Evolutionary conservation across 352 stramenopile species (phyloP).

Genomic region (Pythium phragmiticola): DNA sequence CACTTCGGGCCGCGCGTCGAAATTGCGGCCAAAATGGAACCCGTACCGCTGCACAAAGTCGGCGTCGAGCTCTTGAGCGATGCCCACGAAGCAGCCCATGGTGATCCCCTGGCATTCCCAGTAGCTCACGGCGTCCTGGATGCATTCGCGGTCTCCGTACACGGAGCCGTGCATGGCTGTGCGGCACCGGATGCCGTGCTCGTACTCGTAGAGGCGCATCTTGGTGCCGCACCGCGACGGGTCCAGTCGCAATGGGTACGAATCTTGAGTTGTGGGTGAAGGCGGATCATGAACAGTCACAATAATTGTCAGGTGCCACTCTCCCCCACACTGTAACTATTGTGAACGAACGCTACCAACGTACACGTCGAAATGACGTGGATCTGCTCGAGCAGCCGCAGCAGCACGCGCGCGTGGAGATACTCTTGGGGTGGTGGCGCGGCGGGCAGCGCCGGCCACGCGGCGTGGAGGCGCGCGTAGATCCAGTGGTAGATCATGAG

Average conservation of each 20-base stretch:
- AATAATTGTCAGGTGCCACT: neutral
- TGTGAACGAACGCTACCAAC: conserved; percentile 7
- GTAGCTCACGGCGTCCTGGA: conserved; percentile 47
- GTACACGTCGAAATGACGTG: conserved; percentile 52
- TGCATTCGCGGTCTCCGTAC: conserved; percentile 48
- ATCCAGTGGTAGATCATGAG: conserved; percentile 26
- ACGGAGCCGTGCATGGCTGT: conserved; percentile 35
- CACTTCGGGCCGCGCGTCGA: conserved; percentile 35
- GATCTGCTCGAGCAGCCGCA: conserved; percentile 48
- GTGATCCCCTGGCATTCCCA: conserved; percentile 67
- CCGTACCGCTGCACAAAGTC: conserved; percentile 41
- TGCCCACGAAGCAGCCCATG: conserved; percentile 57
- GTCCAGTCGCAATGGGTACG: conserved; percentile 55
- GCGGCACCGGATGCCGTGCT: conserved; percentile 35
- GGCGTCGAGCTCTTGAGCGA: conserved; percentile 38
- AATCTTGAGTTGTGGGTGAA: conserved; percentile 24
- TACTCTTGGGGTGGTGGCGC: conserved; percentile 26
- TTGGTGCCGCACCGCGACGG: conserved; percentile 35
- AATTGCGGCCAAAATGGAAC: conserved; percentile 29
- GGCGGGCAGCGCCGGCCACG: conserved; percentile 30
- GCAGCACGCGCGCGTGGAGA: conserved; percentile 36
- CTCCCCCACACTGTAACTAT: neutral
- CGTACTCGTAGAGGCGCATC: conserved; percentile 43
- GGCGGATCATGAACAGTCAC: conserved; percentile 5
- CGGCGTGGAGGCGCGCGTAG: conserved; percentile 10